Percentiles rank a stretch among this genome's conserved stretches.
Conservation (phyloP, 768 basidiomycete genomes). For the Amanita rimosa region DNA sequence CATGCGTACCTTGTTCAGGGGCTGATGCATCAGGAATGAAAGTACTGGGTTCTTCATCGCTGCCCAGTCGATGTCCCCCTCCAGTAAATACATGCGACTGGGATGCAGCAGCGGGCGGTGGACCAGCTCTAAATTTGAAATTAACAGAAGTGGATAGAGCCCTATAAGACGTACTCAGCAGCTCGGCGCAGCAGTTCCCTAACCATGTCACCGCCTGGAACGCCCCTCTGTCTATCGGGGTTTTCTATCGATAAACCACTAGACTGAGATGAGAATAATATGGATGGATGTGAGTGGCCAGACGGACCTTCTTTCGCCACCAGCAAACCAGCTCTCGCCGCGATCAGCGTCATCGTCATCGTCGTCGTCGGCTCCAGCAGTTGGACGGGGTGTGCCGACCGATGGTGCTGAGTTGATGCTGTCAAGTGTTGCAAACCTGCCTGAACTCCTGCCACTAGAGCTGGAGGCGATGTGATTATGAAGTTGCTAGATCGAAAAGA, state of each 20-base stretch:
- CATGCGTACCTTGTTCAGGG: conserved; percentile 17
- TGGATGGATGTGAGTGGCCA: not conserved
- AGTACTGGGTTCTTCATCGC: conserved; percentile 76
- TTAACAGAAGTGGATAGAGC: conserved; percentile 1
- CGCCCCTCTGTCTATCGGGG: conserved; percentile 41
- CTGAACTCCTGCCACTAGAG: conserved; percentile 9
- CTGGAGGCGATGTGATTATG: not conserved
- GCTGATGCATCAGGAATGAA: conserved; percentile 56
- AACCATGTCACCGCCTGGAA: conserved; percentile 50
- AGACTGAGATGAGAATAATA: not conserved
- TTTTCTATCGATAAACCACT: conserved; percentile 89
- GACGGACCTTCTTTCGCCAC: conserved; percentile 82
- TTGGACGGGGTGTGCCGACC: conserved; percentile 8
- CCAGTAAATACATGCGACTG: conserved; percentile 43
- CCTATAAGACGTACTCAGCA: conserved; percentile 44
- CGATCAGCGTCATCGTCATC: conserved; percentile 40
- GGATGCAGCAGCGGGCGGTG: conserved; percentile 12
- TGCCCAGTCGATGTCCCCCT: conserved; percentile 76
- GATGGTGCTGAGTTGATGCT: conserved; percentile 13
- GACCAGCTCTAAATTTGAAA: conserved; percentile 22
- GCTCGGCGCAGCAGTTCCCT: conserved; percentile 72
- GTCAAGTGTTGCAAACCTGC: conserved; percentile 19
- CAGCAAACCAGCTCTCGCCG: conserved; percentile 75
- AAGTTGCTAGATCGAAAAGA: not conserved
- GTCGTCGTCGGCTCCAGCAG: conserved; percentile 35